Conservation (phyloP, 306 rosid genomes). For the Ochetophila trinervis region DNA sequence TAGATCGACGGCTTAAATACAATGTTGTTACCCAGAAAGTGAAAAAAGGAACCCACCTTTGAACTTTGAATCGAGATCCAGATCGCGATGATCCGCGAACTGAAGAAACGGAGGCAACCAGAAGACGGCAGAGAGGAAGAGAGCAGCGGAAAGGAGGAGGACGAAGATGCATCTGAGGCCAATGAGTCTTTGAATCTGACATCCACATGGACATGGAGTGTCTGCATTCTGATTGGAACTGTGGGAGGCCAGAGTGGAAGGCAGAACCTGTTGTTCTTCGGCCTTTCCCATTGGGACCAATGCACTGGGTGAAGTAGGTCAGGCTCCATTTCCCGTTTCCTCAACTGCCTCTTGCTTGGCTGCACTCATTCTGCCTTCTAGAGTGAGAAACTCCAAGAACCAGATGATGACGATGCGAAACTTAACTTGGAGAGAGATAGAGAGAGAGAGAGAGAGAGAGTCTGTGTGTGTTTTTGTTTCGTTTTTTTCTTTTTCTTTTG, state of each 20-base stretch:
- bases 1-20: constrained; percentile 45
- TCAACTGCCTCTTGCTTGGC: constrained; percentile 28
- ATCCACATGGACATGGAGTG: constrained; percentile 33
- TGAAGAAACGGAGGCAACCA: constrained; percentile 79
- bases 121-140: constrained; percentile 74
- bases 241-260: constrained; percentile 31
- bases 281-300: constrained; percentile 75
- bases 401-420: neutral
- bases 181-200: constrained; percentile 45
- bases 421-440: neutral
- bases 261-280: constrained; percentile 52
- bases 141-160: constrained; percentile 53
- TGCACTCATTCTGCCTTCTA: constrained; percentile 38
- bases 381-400: neutral
- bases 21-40: constrained; percentile 37
- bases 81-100: constrained; percentile 57
- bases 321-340: constrained; percentile 35
- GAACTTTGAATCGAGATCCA: constrained; percentile 43
- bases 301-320: constrained; percentile 40
- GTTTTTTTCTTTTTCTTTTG: neutral
- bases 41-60: constrained; percentile 42
- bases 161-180: constrained; percentile 68
- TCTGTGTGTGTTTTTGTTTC: neutral
- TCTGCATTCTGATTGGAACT: constrained; percentile 43
- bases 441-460: constrained; percentile 1